Evolutionary conservation across 352 stramenopile genomes (phyloP).

Genomic region (Globisporangium apiculatum): DNA sequence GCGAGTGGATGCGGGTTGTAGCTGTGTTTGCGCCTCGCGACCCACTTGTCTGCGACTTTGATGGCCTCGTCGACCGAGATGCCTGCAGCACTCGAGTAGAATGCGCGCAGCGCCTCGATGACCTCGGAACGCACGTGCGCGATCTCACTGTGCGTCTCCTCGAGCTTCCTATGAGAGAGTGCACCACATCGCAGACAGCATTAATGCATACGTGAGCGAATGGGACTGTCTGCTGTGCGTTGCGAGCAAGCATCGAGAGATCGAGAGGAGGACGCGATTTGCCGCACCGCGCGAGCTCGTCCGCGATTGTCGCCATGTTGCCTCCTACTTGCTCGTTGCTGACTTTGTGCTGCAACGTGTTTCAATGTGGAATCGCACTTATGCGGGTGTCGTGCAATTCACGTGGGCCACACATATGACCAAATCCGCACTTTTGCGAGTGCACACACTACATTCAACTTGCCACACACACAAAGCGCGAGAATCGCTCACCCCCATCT

Average conservation of each 20-base stretch:
- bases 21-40: slow-evolving; percentile 1
- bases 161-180: slow-evolving; percentile 41
- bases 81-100: slow-evolving; percentile 49
- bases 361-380: slow-evolving; percentile 13
- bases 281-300: slow-evolving; percentile 16
- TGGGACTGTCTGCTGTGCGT: too few relatives aligned
- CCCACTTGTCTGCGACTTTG: slow-evolving; percentile 48
- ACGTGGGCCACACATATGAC: background rate
- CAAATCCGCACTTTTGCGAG: background rate
- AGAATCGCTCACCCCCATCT: background rate
- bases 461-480: background rate
- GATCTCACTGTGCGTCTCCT: slow-evolving; percentile 63
- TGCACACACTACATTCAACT: background rate
- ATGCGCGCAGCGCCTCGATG: slow-evolving; percentile 47
- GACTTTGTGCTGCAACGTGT: too few relatives aligned
- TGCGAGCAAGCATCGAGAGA: background rate
- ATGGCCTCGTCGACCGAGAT: slow-evolving; percentile 62
- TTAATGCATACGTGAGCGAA: background rate
- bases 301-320: slow-evolving; percentile 11
- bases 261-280: background rate
- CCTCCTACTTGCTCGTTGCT: slow-evolving; percentile 2
- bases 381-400: background rate
- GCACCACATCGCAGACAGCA: background rate
- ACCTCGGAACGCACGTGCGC: slow-evolving; percentile 42
- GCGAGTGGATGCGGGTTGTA: slow-evolving; percentile 4